A percentile compares a stretch with the other conserved stretches of the same genome.
Conservation (phyloP, 306 rosid species). For the Dalbergia cultrata region DNA sequence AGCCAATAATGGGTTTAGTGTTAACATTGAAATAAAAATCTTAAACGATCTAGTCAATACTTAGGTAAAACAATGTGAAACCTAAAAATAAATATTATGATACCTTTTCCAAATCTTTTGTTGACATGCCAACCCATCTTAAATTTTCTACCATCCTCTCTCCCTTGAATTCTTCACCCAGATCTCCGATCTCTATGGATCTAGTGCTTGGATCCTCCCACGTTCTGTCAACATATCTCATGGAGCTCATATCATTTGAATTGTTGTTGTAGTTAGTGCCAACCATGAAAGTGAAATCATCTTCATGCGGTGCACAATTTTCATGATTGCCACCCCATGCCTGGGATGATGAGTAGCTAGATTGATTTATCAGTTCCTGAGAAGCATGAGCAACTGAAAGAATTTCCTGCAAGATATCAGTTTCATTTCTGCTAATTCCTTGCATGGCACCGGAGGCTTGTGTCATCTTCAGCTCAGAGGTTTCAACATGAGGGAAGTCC, state of each 20-base stretch:
- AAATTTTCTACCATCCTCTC: conserved; percentile 71
- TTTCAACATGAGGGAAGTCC: conserved; percentile 69
- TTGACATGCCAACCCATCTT: conserved; percentile 94
- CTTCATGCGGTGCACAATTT: conserved; percentile 48
- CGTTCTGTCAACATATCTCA: conserved; percentile 56
- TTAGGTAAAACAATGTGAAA: neutral
- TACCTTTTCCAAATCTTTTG: conserved; percentile 77
- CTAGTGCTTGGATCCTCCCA: conserved; percentile 70
- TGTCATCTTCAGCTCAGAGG: conserved; percentile 58
- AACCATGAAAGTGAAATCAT: conserved; percentile 78
- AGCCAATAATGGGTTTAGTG: neutral
- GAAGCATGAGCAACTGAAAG: conserved; percentile 94
- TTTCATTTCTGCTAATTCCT: conserved; percentile 52
- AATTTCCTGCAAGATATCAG: conserved; percentile 87
- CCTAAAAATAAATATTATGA: neutral
- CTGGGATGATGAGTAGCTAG: conserved; percentile 43
- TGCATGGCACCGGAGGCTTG: conserved; percentile 49
- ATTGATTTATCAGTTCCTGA: conserved; percentile 69
- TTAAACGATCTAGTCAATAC: neutral
- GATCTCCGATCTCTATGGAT: conserved; percentile 66
- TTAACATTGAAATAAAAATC: conserved; percentile 7
- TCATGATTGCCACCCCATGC: conserved; percentile 53
- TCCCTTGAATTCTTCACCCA: conserved; percentile 63
- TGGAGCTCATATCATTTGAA: conserved; percentile 47
- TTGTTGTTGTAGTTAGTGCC: conserved; percentile 48